Evolutionary conservation across 495 filamentous ascomycete species (phyloP).

Genomic region (Parachaetomium inaequale): DNA sequence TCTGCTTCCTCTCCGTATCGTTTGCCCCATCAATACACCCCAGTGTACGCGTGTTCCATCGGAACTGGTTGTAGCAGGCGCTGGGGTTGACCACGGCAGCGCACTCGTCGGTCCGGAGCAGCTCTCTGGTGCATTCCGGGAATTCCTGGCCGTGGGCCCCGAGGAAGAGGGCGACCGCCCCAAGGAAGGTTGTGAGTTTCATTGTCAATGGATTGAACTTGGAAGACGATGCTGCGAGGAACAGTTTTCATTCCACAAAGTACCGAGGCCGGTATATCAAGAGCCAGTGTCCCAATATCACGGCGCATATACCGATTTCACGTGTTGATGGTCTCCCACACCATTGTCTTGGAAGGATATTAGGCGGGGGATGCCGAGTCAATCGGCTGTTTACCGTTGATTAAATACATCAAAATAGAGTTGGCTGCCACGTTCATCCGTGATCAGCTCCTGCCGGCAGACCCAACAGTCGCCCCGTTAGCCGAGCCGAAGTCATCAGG

Average conservation of each 20-base stretch:
- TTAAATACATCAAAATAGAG: constrained; percentile 5
- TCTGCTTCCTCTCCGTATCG: constrained; percentile 33
- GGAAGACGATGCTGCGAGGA: not conserved
- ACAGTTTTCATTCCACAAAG: not conserved
- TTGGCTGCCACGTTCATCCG: not conserved
- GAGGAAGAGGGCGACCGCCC: constrained; percentile 27
- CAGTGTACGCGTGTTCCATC: constrained; percentile 37
- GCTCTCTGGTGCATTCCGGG: constrained; percentile 34
- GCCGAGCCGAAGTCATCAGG: not conserved
- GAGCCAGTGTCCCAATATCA: not conserved
- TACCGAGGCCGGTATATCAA: constrained; percentile 6
- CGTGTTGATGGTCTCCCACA: constrained; percentile 7
- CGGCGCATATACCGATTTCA: not conserved
- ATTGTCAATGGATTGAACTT: not conserved
- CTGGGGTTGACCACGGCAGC: constrained; percentile 42
- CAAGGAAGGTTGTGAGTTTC: constrained; percentile 33
- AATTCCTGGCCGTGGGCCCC: constrained; percentile 27
- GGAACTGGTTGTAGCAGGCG: constrained; percentile 46
- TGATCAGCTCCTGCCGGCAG: constrained; percentile 5
- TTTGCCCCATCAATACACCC: constrained; percentile 39
- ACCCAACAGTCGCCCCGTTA: not conserved
- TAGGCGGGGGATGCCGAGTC: not conserved
- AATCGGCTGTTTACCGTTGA: constrained; percentile 11
- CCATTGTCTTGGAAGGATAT: not conserved
- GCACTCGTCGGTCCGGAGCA: constrained; percentile 39